Evolutionary conservation across 106 monocot genomes (phyloP).

Genomic region (Dendrobium nobile): DNA sequence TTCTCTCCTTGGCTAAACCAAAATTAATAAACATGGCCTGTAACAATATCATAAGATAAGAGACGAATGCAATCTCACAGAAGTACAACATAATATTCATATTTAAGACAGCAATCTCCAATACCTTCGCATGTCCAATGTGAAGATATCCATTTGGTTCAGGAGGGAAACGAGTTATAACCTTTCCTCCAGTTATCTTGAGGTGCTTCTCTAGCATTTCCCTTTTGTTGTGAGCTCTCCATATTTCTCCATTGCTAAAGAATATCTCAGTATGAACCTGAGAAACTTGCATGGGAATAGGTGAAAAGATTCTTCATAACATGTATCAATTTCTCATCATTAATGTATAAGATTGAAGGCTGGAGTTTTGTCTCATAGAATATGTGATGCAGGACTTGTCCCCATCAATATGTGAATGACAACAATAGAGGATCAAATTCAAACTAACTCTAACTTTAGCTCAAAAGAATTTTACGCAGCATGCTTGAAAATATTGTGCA

Average conservation of each 20-base stretch:
- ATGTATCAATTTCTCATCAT: not conserved
- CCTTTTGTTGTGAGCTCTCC: slow-evolving; percentile 79
- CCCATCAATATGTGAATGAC: not conserved
- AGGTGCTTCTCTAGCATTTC: slow-evolving; percentile 78
- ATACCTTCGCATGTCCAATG: slow-evolving; percentile 99
- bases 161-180: slow-evolving; percentile 89
- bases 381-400: not conserved
- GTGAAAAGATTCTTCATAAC: not conserved
- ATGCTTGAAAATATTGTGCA: not conserved
- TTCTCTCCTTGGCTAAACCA: slow-evolving; percentile 78
- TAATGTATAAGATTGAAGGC: not conserved
- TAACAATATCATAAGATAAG: slow-evolving; percentile 12
- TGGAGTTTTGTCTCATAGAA: not conserved
- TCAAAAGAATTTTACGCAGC: not conserved
- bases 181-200: slow-evolving; percentile 65
- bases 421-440: not conserved
- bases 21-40: slow-evolving; percentile 97
- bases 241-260: slow-evolving; percentile 76
- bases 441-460: not conserved
- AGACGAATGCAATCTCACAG: not conserved
- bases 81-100: not conserved
- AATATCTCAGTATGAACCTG: slow-evolving; percentile 98
- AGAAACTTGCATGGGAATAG: not conserved
- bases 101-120: not conserved
- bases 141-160: slow-evolving; percentile 98